Conservation (phyloP, 208 protist species). For the Angomonas ambiguus region DNA sequence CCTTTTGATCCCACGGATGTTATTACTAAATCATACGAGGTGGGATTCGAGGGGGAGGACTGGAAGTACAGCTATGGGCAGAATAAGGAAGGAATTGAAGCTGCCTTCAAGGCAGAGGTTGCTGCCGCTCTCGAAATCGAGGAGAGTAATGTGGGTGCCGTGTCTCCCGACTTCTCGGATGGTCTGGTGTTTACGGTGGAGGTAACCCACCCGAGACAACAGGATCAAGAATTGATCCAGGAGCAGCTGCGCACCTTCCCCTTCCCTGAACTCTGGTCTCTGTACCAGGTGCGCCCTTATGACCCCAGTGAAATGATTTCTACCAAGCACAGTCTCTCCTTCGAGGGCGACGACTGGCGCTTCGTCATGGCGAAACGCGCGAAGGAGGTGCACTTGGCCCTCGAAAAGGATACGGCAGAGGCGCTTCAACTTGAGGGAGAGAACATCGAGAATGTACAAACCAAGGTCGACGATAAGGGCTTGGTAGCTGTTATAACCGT, state of each 20-base stretch:
- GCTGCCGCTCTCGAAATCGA: slow-evolving; percentile 19
- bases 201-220: slow-evolving; percentile 14
- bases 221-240: slow-evolving; percentile 19
- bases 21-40: slow-evolving; percentile 19
- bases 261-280: slow-evolving; percentile 41
- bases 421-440: slow-evolving; percentile 23
- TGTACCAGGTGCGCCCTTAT: slow-evolving; percentile 33
- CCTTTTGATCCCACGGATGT: slow-evolving; percentile 17
- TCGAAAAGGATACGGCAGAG: slow-evolving; percentile 33
- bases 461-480: slow-evolving; percentile 9
- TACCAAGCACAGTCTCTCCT: slow-evolving; percentile 39
- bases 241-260: slow-evolving; percentile 24
- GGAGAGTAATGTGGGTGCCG: slow-evolving; percentile 16
- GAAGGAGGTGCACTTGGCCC: slow-evolving; percentile 24
- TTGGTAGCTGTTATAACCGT: slow-evolving; percentile 22
- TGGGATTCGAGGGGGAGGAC: slow-evolving; percentile 51
- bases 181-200: slow-evolving; percentile 16
- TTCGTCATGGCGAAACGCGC: slow-evolving; percentile 20
- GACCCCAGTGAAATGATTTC: slow-evolving; percentile 26
- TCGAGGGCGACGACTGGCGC: slow-evolving; percentile 61
- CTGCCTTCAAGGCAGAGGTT: slow-evolving; percentile 23
- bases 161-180: slow-evolving; percentile 17
- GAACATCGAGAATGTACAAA: slow-evolving; percentile 22
- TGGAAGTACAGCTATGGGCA: slow-evolving; percentile 27
- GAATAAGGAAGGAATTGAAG: slow-evolving; percentile 14